A percentile compares a stretch with the other conserved stretches of the same genome.
These are phyloP conservation scores for Phyllostachys edulis DNA, from an alignment of 176 grass and related monocot species.

Conservation along the genomic window DNA sequence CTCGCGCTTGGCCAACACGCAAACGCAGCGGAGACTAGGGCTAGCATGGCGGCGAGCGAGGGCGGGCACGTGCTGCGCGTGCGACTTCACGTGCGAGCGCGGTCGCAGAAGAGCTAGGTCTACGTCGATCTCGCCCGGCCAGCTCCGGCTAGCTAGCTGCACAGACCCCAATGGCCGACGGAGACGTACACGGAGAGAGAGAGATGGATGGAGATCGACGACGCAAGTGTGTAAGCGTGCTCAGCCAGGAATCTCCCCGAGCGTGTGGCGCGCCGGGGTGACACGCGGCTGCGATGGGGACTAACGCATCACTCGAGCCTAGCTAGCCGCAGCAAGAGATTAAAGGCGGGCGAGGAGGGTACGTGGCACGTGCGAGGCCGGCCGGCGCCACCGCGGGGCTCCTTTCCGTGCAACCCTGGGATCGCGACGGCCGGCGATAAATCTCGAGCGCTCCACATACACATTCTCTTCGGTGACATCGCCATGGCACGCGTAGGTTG, in stretches of 20 bases:
- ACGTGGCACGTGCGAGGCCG: background rate
- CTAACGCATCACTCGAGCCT: background rate
- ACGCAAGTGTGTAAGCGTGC: background rate
- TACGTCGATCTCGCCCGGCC: background rate
- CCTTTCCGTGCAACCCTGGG: background rate
- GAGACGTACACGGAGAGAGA: background rate
- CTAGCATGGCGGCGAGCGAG: background rate
- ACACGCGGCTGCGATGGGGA: background rate
- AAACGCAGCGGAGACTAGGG: no score
- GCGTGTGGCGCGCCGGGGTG: background rate
- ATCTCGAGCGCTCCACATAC: no score
- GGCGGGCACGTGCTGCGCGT: background rate
- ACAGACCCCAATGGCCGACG: background rate
- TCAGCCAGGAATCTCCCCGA: background rate
- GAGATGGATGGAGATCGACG: background rate
- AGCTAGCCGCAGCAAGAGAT: background rate
- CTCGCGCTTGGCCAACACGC: no score
- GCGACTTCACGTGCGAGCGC: slow-evolving; percentile 12
- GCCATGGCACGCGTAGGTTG: background rate
- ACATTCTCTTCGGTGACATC: background rate
- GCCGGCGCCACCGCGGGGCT: background rate
- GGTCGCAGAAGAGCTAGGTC: background rate
- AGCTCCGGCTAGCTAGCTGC: background rate
- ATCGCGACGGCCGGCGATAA: background rate
- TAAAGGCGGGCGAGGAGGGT: background rate